Evolutionary conservation across 345 rosid species (phyloP), one percentile per base, ranked within the genome.

Genomic region (Syzygium oleosum): DNA sequence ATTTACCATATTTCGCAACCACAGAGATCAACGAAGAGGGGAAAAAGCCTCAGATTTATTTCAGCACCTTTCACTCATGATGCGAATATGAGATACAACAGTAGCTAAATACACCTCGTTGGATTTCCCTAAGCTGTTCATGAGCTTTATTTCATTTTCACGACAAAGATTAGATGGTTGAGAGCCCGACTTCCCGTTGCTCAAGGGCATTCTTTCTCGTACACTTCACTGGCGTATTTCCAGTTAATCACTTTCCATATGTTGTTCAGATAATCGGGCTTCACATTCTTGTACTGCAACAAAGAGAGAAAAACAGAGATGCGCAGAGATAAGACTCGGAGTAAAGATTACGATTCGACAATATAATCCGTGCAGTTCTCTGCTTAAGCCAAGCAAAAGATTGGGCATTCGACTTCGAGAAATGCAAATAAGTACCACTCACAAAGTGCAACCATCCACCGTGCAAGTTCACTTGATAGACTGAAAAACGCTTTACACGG

Each of bases 161-260:
- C 5, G 49, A 17, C 80, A 38, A 31, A 73, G 6, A 58, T 2
- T 17, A 14, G 7, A 73, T 38, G 49, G 31, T 38, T 73, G 15
- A 73, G 49, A 73, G 49, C 49, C 80, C 27, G 56, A 55, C 5
- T 17, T 25, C 7, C 23, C 43, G 38, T 16, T 21, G 19, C 86
- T 87, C 88, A 87, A 22, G 13, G 84, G 86, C 87, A 88, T 43
- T 88, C 89, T 88, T 93, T 94, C 14, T 92, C 93, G 38, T 94
- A 96, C 85, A 94, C 90, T 49, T 93, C 93, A 85, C 94, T 90
- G 1, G 98, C 98, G 90, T 94, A 94, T 87, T 96, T 96, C 99
- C 99, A 98, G 93, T 96, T 95, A 84, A 98, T 91, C 59, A 98
- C 99, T 86, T 93, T 96, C 99, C 99, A 98, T 61, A 98, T 93